Conservation (phyloP, 352 stramenopile species). For the Globisporangium takayamanum region DNA sequence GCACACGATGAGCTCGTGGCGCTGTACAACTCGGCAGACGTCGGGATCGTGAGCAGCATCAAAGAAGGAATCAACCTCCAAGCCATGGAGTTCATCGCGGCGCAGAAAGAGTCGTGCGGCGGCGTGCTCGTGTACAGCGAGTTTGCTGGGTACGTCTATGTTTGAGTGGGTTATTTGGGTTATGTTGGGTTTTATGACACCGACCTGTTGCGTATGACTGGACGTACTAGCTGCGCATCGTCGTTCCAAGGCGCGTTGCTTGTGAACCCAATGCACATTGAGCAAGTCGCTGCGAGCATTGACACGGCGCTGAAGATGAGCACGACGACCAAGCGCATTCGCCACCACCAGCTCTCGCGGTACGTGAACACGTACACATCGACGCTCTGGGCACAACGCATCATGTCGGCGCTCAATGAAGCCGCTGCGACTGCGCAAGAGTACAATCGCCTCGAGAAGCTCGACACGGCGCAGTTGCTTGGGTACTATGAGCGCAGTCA, state of each 20-base stretch:
- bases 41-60: constrained; percentile 85
- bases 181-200: not conserved
- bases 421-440: constrained; percentile 68
- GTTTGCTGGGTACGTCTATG: constrained; percentile 61
- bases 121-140: constrained; percentile 89
- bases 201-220: constrained; percentile 16
- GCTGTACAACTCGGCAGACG: constrained; percentile 85
- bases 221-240: constrained; percentile 25
- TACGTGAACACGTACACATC: constrained; percentile 90
- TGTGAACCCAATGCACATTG: constrained; percentile 87
- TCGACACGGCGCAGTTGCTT: constrained; percentile 77
- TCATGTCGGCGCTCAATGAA: constrained; percentile 79
- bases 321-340: constrained; percentile 82
- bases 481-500: constrained; percentile 82
- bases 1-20: constrained; percentile 85
- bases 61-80: constrained; percentile 90
- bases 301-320: constrained; percentile 82
- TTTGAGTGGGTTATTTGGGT: not conserved
- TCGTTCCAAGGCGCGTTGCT: constrained; percentile 85
- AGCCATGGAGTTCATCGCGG: constrained; percentile 88
- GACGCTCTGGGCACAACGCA: constrained; percentile 76
- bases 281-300: constrained; percentile 81
- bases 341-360: constrained; percentile 75
- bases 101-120: constrained; percentile 73
- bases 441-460: constrained; percentile 82